Conservation (phyloP, 805 yeast species). For the Saturnispora sekii region DNA sequence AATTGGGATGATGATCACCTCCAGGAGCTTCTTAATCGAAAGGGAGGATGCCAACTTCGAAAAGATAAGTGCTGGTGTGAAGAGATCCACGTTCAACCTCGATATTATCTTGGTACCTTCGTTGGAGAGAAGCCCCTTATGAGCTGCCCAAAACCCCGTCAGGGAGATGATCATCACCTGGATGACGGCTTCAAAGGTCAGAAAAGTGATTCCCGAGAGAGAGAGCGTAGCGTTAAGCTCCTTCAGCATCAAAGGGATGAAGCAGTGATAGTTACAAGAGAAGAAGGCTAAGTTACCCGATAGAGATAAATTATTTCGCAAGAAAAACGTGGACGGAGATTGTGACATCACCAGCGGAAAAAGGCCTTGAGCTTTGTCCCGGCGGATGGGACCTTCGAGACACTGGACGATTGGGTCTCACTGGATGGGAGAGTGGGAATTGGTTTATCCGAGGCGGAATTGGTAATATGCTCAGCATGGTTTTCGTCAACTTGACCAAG, state of each 20-base stretch:
- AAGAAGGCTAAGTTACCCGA: background rate
- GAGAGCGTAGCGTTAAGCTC: conserved; percentile 8
- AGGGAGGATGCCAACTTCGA: conserved; percentile 62
- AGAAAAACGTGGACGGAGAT: too few species aligned
- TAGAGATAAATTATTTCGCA: too few species aligned
- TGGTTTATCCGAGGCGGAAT: background rate
- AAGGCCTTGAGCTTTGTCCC: background rate
- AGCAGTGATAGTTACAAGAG: conserved; percentile 1
- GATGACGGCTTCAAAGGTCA: conserved; percentile 85
- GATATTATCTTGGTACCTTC: conserved; percentile 72
- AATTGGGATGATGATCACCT: conserved; percentile 75
- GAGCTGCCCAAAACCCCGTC: conserved; percentile 81
- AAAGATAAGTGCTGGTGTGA: conserved; percentile 93
- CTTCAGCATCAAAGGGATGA: conserved; percentile 1
- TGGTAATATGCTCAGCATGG: background rate
- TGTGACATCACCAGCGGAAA: conserved; percentile 4
- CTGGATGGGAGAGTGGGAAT: too few species aligned
- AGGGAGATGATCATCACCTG: conserved; percentile 82
- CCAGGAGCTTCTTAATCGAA: conserved; percentile 66
- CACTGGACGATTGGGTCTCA: too few species aligned
- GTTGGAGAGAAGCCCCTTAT: conserved; percentile 56
- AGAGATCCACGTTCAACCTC: conserved; percentile 74
- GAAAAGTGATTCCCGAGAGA: conserved; percentile 36
- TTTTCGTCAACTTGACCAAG: background rate
- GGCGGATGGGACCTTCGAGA: too few species aligned